phyloP scores from a whole-genome alignment of 257 asterid species.

The Solanum arcanum region DNA sequence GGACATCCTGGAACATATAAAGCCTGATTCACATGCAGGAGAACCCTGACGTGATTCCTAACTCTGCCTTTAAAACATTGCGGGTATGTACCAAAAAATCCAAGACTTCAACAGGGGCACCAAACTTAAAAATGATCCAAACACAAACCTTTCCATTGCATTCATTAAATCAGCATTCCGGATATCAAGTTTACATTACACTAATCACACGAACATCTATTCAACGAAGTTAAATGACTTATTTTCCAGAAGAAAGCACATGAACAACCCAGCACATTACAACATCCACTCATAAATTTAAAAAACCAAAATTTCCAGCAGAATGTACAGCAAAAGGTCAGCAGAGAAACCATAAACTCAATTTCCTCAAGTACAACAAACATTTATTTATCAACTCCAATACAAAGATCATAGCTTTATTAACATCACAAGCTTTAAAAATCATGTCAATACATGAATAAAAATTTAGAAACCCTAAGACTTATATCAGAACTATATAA shows the following conservation, averaged over 20 bases:
- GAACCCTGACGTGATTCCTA: background rate
- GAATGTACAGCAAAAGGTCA: background rate
- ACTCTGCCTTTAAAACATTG: background rate
- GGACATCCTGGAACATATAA: background rate
- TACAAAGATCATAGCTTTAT: background rate
- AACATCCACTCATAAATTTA: background rate
- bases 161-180: background rate
- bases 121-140: background rate
- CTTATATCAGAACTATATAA: background rate
- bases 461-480: background rate
- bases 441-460: background rate
- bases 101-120: background rate
- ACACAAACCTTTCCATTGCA: background rate
- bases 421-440: background rate
- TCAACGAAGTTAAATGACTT: background rate
- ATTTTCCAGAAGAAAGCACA: background rate
- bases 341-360: background rate
- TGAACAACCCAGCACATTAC: background rate
- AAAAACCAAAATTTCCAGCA: background rate
- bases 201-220: background rate
- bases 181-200: background rate
- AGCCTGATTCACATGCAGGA: background rate
- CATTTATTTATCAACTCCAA: background rate
- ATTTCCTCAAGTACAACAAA: background rate
- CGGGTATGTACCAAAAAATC: background rate